phyloP scores from a whole-genome alignment of 495 filamentous ascomycete genomes.

The Penicillium atrosanguineum region DNA sequence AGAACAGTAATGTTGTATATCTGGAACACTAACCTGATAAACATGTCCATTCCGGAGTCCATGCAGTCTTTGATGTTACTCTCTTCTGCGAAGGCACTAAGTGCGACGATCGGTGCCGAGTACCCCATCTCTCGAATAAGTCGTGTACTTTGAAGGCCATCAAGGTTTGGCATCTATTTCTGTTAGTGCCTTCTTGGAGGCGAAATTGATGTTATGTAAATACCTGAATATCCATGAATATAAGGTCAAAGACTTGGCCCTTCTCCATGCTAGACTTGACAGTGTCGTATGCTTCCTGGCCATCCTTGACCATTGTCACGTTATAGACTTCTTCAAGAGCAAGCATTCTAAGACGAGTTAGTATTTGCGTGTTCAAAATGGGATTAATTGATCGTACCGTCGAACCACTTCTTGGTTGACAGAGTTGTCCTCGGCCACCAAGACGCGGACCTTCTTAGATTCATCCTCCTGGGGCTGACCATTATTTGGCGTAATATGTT shows the following conservation, averaged over 20 bases:
- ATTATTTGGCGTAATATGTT: constrained; percentile 39
- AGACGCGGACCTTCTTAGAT: constrained; percentile 63
- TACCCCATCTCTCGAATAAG: constrained; percentile 86
- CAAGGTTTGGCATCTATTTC: constrained; percentile 81
- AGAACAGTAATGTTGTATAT: not conserved
- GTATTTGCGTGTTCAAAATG: not conserved
- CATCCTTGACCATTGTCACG: constrained; percentile 79
- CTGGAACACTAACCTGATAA: constrained; percentile 41
- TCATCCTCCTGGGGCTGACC: constrained; percentile 39
- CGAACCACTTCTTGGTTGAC: constrained; percentile 93
- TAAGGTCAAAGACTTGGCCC: constrained; percentile 70
- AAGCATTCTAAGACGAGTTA: constrained; percentile 47
- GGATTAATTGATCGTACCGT: constrained; percentile 26
- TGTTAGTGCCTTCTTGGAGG: constrained; percentile 5
- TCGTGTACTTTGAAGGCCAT: constrained; percentile 84
- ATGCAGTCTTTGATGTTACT: constrained; percentile 84
- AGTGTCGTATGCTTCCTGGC: constrained; percentile 82
- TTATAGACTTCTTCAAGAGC: constrained; percentile 71
- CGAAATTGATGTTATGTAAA: constrained; percentile 1
- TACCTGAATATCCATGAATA: constrained; percentile 83
- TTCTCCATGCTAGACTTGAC: constrained; percentile 80
- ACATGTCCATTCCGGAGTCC: constrained; percentile 72
- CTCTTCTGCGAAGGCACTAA: constrained; percentile 89
- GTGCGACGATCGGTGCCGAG: constrained; percentile 82
- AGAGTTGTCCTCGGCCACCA: constrained; percentile 94